phyloP scores from a whole-genome alignment of 108 stramenopile species.

The Nitzschia sp. region DNA sequence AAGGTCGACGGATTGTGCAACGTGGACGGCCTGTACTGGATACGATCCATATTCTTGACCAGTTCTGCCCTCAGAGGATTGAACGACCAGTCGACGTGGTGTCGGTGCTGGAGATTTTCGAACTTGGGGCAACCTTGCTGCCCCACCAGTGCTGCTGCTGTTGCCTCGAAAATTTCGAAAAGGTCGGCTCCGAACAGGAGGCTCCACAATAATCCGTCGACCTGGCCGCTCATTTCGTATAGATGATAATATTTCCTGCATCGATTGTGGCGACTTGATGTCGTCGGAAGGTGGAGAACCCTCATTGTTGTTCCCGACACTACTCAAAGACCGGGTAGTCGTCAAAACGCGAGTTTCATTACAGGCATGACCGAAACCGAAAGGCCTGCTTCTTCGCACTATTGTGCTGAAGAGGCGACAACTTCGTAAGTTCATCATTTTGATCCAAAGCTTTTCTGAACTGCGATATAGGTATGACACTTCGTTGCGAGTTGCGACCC shows the following conservation, averaged over 20 bases:
- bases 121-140: background rate
- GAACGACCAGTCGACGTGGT: background rate
- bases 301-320: background rate
- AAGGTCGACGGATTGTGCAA: slow-evolving; percentile 73
- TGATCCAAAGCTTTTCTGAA: no score
- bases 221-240: background rate
- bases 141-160: background rate
- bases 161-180: slow-evolving; percentile 24
- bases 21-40: slow-evolving; percentile 50
- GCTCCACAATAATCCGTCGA: slow-evolving; percentile 22
- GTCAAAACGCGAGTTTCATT: background rate
- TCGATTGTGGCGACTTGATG: background rate
- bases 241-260: slow-evolving; percentile 1
- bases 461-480: no score
- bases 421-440: background rate
- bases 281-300: background rate
- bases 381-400: background rate
- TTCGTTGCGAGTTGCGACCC: no score
- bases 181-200: slow-evolving; percentile 18
- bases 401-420: background rate
- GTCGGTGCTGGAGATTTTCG: slow-evolving; percentile 9
- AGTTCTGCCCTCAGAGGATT: background rate
- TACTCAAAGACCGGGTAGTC: background rate
- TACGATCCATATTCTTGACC: slow-evolving; percentile 20
- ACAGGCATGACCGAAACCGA: no score